Percentiles rank a stretch among this genome's conserved stretches.
Conservation (phyloP, 2,329 filamentous ascomycete species). For the Dichotomopilus funicola region DNA sequence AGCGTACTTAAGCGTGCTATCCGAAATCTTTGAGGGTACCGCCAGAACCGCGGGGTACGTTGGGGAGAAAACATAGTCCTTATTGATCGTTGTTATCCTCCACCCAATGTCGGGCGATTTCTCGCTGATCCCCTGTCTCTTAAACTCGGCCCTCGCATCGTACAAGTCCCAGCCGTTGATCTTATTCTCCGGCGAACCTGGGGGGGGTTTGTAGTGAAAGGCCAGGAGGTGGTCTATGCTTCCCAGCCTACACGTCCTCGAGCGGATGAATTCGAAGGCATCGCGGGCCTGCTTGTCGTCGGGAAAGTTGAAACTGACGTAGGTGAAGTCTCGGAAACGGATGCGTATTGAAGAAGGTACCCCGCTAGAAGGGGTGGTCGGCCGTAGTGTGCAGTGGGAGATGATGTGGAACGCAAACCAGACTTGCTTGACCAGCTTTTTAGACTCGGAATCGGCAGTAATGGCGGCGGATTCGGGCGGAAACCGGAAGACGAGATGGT, state of each 20-base stretch:
- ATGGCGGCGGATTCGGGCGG: constrained; percentile 26
- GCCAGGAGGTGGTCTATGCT: constrained; percentile 86
- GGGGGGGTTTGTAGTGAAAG: constrained; percentile 73
- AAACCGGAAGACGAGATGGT: constrained; percentile 52
- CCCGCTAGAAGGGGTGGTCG: constrained; percentile 61
- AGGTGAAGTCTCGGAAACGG: constrained; percentile 88
- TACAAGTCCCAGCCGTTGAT: constrained; percentile 81
- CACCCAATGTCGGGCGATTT: constrained; percentile 74
- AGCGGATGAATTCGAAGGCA: constrained; percentile 79
- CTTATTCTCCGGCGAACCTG: constrained; percentile 55
- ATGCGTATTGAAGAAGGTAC: constrained; percentile 78
- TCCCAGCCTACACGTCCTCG: constrained; percentile 73
- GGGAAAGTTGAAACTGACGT: constrained; percentile 81
- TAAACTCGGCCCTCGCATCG: constrained; percentile 77
- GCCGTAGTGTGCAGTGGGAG: constrained; percentile 68
- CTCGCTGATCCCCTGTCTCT: constrained; percentile 76
- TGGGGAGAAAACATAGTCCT: constrained; percentile 82
- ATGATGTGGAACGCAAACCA: constrained; percentile 97
- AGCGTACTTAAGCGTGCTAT: constrained; percentile 92
- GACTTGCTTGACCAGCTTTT: constrained; percentile 50
- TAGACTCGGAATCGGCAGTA: constrained; percentile 15
- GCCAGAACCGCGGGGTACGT: constrained; percentile 84
- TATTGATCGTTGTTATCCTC: constrained; percentile 86
- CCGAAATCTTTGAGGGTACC: constrained; percentile 86
- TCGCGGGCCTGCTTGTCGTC: constrained; percentile 70